phyloP scores from a whole-genome alignment of 1,284 basidiomycete species.

The Earliella scabrosa region DNA sequence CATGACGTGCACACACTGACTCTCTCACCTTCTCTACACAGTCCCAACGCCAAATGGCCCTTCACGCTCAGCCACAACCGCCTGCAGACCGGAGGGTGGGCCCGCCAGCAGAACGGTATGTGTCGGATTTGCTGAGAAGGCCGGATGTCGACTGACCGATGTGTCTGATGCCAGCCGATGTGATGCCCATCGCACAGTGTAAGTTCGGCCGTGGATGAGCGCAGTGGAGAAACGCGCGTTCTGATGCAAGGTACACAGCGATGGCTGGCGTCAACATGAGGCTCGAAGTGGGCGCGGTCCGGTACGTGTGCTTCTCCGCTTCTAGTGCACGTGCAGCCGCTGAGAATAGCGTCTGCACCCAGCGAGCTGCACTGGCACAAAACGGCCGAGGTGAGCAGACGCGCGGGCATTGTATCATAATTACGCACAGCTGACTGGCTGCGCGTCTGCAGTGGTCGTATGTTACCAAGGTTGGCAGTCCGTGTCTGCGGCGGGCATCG shows the following conservation, averaged over 20 bases:
- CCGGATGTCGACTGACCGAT: constrained; percentile 4
- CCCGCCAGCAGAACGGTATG: constrained; percentile 67
- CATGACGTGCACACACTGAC: constrained; percentile 5
- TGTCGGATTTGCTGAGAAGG: not conserved
- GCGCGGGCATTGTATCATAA: not conserved
- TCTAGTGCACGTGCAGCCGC: not conserved
- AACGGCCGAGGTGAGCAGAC: constrained; percentile 56
- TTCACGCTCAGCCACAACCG: constrained; percentile 72
- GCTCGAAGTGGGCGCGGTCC: constrained; percentile 63
- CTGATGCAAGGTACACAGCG: constrained; percentile 35
- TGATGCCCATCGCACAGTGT: constrained; percentile 67
- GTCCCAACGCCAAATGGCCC: constrained; percentile 71
- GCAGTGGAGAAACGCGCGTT: not conserved
- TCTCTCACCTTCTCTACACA: constrained; percentile 29
- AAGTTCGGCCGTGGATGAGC: constrained; percentile 14
- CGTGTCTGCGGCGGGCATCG: not conserved
- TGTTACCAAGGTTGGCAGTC: constrained; percentile 50
- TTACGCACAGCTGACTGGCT: constrained; percentile 13
- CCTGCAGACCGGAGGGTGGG: constrained; percentile 74
- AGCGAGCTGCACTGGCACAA: constrained; percentile 80
- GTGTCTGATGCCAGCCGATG: constrained; percentile 45
- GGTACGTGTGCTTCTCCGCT: constrained; percentile 41
- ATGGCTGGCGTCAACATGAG: constrained; percentile 77
- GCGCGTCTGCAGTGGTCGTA: constrained; percentile 59
- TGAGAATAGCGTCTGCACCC: not conserved